These are phyloP conservation scores for Cylindrotheca fusiformis DNA, from an alignment of 108 stramenopile species.

Conservation along the genomic window DNA sequence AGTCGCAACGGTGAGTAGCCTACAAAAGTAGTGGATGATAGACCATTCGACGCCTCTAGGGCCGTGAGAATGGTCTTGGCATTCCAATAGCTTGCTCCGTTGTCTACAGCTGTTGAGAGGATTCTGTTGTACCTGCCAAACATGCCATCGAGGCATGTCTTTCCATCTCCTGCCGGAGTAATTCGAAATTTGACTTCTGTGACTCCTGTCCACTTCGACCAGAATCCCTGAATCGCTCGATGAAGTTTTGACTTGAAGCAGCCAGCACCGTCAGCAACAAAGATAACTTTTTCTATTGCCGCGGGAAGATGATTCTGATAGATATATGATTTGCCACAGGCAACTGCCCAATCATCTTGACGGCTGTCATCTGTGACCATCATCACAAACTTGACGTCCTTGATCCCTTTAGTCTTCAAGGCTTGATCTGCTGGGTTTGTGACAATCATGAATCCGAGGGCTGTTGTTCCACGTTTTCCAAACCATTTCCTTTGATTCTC, in stretches of 20 bases:
- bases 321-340: background rate
- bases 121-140: background rate
- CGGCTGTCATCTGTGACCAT: background rate
- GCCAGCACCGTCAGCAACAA: background rate
- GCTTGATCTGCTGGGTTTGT: background rate
- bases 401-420: background rate
- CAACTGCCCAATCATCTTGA: conserved; percentile 3
- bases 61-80: background rate
- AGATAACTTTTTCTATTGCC: background rate
- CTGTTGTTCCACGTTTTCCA: conserved; percentile 4
- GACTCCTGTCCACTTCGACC: background rate
- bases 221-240: background rate
- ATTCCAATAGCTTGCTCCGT: background rate
- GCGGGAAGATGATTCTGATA: background rate
- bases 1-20: background rate
- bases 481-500: conserved; percentile 17
- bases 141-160: background rate
- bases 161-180: background rate
- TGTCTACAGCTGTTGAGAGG: background rate
- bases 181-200: background rate
- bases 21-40: background rate
- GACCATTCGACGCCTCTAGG: background rate
- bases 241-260: background rate
- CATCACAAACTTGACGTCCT: conserved; percentile 4
- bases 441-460: conserved; percentile 7